Evolutionary conservation across 2,329 filamentous ascomycete species (phyloP), one percentile per base, ranked within the genome.

Genomic region (Pestalotiopsis sp.): DNA sequence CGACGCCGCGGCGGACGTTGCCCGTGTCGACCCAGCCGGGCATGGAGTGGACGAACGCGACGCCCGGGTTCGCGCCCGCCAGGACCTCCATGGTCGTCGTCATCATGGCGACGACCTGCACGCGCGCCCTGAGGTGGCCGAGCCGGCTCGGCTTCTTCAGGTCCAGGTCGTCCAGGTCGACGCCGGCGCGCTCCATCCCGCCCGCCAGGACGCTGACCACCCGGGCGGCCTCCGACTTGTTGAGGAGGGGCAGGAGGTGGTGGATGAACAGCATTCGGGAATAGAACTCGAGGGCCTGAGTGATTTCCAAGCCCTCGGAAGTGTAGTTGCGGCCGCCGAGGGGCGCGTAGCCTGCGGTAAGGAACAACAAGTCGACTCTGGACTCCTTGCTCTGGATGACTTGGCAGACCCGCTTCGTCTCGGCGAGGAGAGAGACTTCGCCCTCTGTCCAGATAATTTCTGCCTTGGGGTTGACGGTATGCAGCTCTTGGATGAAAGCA

Each of bases 351-450:
- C 83, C 83, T 0, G 81, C 72, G 1, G 78, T 79, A 0, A 85
- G 73, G 69, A 84, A 84, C 1, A 85, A 67, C 22, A 85, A 66
- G 72, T 84, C 82, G 67, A 85, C 44, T 5, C 64, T 67, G 0
- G 74, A 68, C 70, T 85, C 83, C 17, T 75, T 77, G 6, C 17
- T 70, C 67, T 78, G 79, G 74, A 84, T 80, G 4, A 70, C 26
- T 2, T 78, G 73, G 73, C 80, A 83, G 1, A 83, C 66, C 7
- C 79, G 74, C 68, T 77, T 78, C 7, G 75, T 73, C 4, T 85
- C 83, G 0, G 79, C 74, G 0, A 85, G 79, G 1, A 85, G 79
- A n/a, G 82, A 77, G 22, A 83, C 69, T 69, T 85, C 80, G 48
- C 75, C 81, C 65, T 82, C 78, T 6, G 73, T 72, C 81, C 81